Percentiles rank a stretch among this genome's conserved stretches.
These are phyloP conservation scores for Hypsizygus marmoreus DNA, from an alignment of 768 basidiomycete genomes.

Conservation along the genomic window DNA sequence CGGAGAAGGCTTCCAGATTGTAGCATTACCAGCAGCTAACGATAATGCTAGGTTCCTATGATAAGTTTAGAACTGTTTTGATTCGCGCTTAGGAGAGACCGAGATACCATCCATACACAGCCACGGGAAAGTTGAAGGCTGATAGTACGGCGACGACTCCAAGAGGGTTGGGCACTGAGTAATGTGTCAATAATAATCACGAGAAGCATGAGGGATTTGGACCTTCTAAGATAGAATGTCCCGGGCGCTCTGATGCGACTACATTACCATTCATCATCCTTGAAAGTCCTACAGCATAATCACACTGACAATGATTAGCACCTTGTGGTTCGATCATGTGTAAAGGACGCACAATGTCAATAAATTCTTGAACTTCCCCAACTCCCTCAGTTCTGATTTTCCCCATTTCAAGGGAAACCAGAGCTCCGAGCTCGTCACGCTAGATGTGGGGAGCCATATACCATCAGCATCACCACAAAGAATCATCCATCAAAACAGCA, in stretches of 20 bases:
- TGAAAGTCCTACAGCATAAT: slow-evolving; percentile 91
- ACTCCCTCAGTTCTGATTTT: slow-evolving; percentile 89
- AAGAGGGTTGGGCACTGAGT: slow-evolving; percentile 86
- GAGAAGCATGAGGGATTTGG: slow-evolving; percentile 12
- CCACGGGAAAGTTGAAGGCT: slow-evolving; percentile 96
- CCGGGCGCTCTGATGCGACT: slow-evolving; percentile 85
- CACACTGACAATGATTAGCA: slow-evolving; percentile 59
- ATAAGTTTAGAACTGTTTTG: not conserved
- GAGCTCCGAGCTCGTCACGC: slow-evolving; percentile 77
- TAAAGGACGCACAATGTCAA: slow-evolving; percentile 76
- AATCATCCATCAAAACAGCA: slow-evolving; percentile 12
- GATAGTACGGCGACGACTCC: slow-evolving; percentile 72
- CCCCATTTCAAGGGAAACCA: slow-evolving; percentile 89
- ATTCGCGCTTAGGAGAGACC: slow-evolving; percentile 1
- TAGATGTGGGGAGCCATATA: slow-evolving; percentile 25
- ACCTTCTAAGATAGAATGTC: slow-evolving; percentile 92
- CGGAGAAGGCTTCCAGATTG: slow-evolving; percentile 94
- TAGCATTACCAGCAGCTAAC: slow-evolving; percentile 88
- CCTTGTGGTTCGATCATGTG: slow-evolving; percentile 5
- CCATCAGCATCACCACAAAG: slow-evolving; percentile 13
- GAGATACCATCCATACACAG: slow-evolving; percentile 84
- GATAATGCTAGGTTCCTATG: slow-evolving; percentile 88
- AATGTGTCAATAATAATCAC: slow-evolving; percentile 21
- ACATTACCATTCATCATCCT: slow-evolving; percentile 93
- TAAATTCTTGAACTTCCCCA: slow-evolving; percentile 94